Conservation (phyloP, 2,329 filamentous ascomycete species). For the Xylaria sp. region DNA sequence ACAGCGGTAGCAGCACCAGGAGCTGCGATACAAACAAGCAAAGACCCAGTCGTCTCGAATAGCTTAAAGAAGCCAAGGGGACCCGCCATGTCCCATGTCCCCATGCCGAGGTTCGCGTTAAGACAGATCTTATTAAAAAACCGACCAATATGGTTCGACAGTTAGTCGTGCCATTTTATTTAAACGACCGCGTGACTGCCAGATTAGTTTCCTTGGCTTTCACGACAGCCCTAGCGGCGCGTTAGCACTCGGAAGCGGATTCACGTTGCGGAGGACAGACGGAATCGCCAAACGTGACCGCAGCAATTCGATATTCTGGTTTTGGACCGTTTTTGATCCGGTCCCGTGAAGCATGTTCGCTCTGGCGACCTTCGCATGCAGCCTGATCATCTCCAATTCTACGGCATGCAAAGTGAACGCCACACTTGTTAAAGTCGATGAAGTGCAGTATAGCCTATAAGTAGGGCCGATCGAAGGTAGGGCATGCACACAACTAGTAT, state of each 20-base stretch:
- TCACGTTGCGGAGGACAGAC: conserved; percentile 13
- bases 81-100: conserved; percentile 17
- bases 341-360: conserved; percentile 14
- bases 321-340: background rate
- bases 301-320: conserved; percentile 1
- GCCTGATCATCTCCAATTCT: conserved; percentile 20
- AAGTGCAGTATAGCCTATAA: conserved; percentile 34
- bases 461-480: conserved; percentile 33
- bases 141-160: conserved; percentile 32
- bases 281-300: conserved; percentile 23
- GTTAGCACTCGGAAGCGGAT: conserved; percentile 15
- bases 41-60: conserved; percentile 17
- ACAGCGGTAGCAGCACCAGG: conserved; percentile 8
- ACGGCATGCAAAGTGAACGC: conserved; percentile 18
- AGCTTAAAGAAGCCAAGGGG: background rate
- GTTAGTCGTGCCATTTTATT: conserved; percentile 26
- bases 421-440: conserved; percentile 11
- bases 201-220: conserved; percentile 31
- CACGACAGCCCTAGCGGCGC: conserved; percentile 9
- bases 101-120: conserved; percentile 16
- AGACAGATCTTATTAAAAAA: conserved; percentile 22
- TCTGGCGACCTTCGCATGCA: conserved; percentile 18
- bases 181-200: conserved; percentile 25
- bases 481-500: conserved; percentile 3
- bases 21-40: conserved; percentile 3